phyloP scores from a whole-genome alignment of 192 early-diverging fungal genomes.

The Coemansia sp. region DNA sequence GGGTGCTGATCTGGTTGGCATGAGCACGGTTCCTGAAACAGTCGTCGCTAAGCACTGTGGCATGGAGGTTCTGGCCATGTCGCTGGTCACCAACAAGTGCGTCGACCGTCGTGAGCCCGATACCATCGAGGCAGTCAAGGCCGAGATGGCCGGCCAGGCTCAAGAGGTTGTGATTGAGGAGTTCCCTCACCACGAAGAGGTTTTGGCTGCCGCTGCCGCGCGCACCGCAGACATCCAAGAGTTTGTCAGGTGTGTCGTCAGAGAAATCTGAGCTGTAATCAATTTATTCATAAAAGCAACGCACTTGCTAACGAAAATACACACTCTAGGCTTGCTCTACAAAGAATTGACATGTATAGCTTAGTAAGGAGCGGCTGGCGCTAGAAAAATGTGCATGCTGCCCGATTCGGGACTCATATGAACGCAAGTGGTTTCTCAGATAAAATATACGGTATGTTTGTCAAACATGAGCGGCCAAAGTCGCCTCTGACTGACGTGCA shows the following conservation, averaged over 20 bases:
- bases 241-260: constrained; percentile 36
- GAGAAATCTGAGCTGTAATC: constrained; percentile 13
- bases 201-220: constrained; percentile 35
- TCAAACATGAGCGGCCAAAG: constrained; percentile 25
- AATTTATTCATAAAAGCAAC: neutral
- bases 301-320: neutral
- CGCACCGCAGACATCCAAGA: constrained; percentile 46
- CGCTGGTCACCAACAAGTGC: constrained; percentile 80
- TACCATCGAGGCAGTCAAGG: constrained; percentile 32
- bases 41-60: constrained; percentile 84
- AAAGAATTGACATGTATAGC: neutral
- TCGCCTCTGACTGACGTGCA: constrained; percentile 52
- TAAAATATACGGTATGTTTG: constrained; percentile 15
- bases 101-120: constrained; percentile 41
- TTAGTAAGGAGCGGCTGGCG: neutral
- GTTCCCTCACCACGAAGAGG: constrained; percentile 50
- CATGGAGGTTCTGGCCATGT: constrained; percentile 77
- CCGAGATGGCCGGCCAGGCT: constrained; percentile 35
- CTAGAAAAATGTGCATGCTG: neutral
- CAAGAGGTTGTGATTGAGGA: constrained; percentile 20
- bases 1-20: constrained; percentile 87
- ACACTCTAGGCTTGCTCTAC: neutral
- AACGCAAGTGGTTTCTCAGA: constrained; percentile 22
- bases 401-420: neutral
- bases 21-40: constrained; percentile 91